A percentile compares a stretch with the other conserved stretches of the same genome.
These are phyloP conservation scores for Sporothrix phasma DNA, from an alignment of 2,329 filamentous ascomycete species.

Conservation along the genomic window DNA sequence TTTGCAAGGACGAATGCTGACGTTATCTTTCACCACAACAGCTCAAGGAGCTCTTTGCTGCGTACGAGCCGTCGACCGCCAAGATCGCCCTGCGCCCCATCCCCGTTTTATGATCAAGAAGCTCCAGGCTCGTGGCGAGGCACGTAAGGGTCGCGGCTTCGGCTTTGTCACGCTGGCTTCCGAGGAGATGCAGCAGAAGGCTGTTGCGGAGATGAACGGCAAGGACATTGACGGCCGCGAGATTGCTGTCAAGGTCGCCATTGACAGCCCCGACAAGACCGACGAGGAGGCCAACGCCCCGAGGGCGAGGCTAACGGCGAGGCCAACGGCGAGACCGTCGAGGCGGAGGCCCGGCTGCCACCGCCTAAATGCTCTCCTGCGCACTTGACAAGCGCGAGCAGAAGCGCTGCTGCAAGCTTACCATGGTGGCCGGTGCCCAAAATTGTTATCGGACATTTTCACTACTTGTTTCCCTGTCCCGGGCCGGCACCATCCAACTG, in stretches of 20 bases:
- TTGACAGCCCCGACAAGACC: conserved; percentile 96
- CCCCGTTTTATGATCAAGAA: conserved; percentile 99
- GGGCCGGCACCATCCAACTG: conserved; percentile 1
- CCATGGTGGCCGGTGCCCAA: conserved; percentile 11
- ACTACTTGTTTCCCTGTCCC: neutral
- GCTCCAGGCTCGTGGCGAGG: conserved; percentile 93
- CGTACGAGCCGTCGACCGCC: conserved; percentile 84
- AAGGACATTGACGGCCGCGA: conserved; percentile 98
- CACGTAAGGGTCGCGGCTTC: conserved; percentile 97
- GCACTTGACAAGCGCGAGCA: conserved; percentile 1
- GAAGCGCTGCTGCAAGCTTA: conserved; percentile 9
- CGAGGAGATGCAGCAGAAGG: conserved; percentile 95
- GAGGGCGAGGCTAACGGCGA: too few relatives aligned
- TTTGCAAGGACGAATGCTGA: neutral
- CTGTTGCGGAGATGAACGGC: conserved; percentile 95
- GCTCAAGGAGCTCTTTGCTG: conserved; percentile 95
- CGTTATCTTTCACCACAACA: conserved; percentile 29
- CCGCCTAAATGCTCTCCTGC: conserved; percentile 24
- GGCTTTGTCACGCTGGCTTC: conserved; percentile 94
- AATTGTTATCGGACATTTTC: conserved; percentile 5
- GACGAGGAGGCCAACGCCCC: conserved; percentile 67
- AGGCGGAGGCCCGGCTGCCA: conserved; percentile 20
- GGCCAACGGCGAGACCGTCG: conserved; percentile 34
- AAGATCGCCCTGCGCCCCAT: conserved; percentile 99
- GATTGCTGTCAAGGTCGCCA: conserved; percentile 99